Evolutionary conservation across 2,329 filamentous ascomycete species (phyloP).

Genomic region (Hysterium pulicare): DNA sequence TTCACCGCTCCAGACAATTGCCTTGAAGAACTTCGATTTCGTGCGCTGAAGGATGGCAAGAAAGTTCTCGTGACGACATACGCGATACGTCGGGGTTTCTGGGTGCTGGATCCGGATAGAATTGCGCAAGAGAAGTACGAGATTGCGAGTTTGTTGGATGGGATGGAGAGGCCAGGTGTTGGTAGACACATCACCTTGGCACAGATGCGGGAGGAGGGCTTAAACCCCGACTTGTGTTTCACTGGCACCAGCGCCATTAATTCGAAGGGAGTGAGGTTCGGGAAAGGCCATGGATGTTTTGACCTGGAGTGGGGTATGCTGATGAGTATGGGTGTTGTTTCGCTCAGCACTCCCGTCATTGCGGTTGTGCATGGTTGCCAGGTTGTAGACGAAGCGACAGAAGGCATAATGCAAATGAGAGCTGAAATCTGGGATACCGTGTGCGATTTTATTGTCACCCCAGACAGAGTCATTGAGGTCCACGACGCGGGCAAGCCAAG

Average conservation of each 20-base stretch:
- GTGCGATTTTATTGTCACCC: slow-evolving; percentile 42
- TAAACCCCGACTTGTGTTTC: slow-evolving; percentile 36
- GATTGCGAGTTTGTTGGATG: slow-evolving; percentile 41
- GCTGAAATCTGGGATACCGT: slow-evolving; percentile 40
- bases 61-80: slow-evolving; percentile 43
- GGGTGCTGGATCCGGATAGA: slow-evolving; percentile 37
- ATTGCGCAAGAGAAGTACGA: slow-evolving; percentile 26
- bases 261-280: slow-evolving; percentile 37
- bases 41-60: slow-evolving; percentile 41
- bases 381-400: slow-evolving; percentile 36
- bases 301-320: slow-evolving; percentile 46
- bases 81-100: slow-evolving; percentile 41
- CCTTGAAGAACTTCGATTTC: slow-evolving; percentile 39
- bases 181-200: slow-evolving; percentile 33
- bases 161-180: slow-evolving; percentile 42
- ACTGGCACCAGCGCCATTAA: slow-evolving; percentile 42
- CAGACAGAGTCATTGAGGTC: slow-evolving; percentile 28
- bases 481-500: slow-evolving; percentile 30
- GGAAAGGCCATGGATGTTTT: slow-evolving; percentile 42
- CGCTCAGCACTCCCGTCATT: slow-evolving; percentile 22
- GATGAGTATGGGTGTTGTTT: slow-evolving; percentile 30
- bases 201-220: slow-evolving; percentile 29
- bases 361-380: slow-evolving; percentile 44
- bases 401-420: slow-evolving; percentile 7
- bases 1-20: slow-evolving; percentile 46